Evolutionary conservation across 768 basidiomycete species (phyloP), one percentile per base, ranked within the genome.

Genomic region (Dioszegia hungarica): DNA sequence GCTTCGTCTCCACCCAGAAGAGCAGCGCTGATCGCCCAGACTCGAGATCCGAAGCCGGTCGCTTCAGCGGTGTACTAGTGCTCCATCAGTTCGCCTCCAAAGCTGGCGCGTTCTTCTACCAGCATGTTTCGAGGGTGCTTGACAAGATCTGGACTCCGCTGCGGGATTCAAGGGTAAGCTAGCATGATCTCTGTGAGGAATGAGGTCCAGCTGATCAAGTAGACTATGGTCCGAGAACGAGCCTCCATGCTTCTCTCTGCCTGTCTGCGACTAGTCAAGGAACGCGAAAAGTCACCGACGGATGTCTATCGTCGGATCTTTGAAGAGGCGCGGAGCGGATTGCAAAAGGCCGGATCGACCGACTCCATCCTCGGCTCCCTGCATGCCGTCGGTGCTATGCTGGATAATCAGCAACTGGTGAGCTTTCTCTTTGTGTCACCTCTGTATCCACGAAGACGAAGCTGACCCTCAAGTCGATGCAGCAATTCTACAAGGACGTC

Each of bases 351-450:
- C 67, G 81, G 81, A 5, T 85, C 87, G 56, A 86, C 89, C 5
- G 95, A 98, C 75, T 81, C 89, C 24, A 89, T 97, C 34, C 91
- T 98, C 63, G 95, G 93, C 1, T 91, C 89, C 11, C 69, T 99
- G 34, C 81, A 97, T 55, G 92, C 92, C 12, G 90, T 91, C 77
- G 86, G 90, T 45, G 89, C 93, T 72, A 80, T 99, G 24, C 78
- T 99, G 20, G 81, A 93, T 47, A 89, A 93, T 72, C 92, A 90
- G n/a, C 89, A 90, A 62, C 89, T 91, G 85, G 93, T 92, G 59
- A 72, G 87, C n/a, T n/a, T n/a, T n/a, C n/a, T 77, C 2, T 24
- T 39, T 17, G 28, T 20, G 6, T 0, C 20, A 14, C 10, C 1
- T 14, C 14, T 2, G n/a, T n/a, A n/a, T n/a, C n/a, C n/a, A n/a